A percentile compares a stretch with the other conserved stretches of the same genome.
These are phyloP conservation scores for Stellera chamaejasme DNA, from an alignment of 345 rosid genomes.

Conservation along the genomic window DNA sequence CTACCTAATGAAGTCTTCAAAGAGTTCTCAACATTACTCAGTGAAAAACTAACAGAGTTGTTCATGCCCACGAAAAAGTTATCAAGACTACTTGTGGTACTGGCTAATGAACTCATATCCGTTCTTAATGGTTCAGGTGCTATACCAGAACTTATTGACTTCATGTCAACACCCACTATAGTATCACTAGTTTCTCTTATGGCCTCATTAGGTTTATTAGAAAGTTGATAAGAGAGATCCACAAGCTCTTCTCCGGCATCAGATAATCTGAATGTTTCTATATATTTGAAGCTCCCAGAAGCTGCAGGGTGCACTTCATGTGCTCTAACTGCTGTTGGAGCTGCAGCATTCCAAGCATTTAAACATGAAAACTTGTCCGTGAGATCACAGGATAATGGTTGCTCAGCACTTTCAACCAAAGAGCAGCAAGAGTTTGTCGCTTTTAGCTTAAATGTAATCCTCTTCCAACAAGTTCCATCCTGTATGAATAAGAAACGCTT, in stretches of 20 bases:
- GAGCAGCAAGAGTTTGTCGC: slow-evolving; percentile 43
- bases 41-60: slow-evolving; percentile 41
- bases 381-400: slow-evolving; percentile 15
- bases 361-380: slow-evolving; percentile 17
- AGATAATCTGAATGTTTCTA: slow-evolving; percentile 32
- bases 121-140: slow-evolving; percentile 26
- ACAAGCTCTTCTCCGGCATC: slow-evolving; percentile 26
- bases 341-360: slow-evolving; percentile 30
- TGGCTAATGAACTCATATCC: slow-evolving; percentile 27
- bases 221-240: slow-evolving; percentile 25
- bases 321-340: slow-evolving; percentile 3
- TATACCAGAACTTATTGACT: slow-evolving; percentile 29
- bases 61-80: slow-evolving; percentile 38
- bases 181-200: slow-evolving; percentile 32
- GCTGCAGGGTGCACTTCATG: slow-evolving; percentile 17
- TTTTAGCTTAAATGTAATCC: slow-evolving; percentile 27
- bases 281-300: slow-evolving; percentile 30
- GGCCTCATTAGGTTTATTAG: slow-evolving; percentile 27
- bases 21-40: slow-evolving; percentile 44
- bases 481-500: slow-evolving; percentile 28
- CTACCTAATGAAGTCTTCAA: slow-evolving; percentile 51
- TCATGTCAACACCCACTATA: slow-evolving; percentile 18
- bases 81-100: slow-evolving; percentile 36
- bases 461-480: slow-evolving; percentile 29
- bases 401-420: slow-evolving; percentile 27